Evolutionary conservation across 805 yeast species (phyloP), one percentile per base, ranked within the genome.

Genomic region (Starmera quercuum): DNA sequence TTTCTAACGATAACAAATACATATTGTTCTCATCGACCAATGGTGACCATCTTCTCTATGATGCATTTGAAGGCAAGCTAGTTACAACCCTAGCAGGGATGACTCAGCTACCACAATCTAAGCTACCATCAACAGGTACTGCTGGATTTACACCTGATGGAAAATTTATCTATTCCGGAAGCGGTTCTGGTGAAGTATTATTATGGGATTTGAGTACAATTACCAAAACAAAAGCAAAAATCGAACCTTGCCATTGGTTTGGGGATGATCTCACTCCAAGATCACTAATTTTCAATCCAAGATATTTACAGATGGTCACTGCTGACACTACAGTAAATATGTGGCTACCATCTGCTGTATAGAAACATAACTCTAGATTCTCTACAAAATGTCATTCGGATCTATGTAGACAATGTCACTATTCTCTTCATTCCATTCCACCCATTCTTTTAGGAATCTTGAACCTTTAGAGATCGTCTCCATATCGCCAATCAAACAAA

Each of bases 401-500:
- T 77, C 78, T 4, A 88, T 83, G 47, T 85, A 82, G 39, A 81
- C 59, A 6, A 85, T 56, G 29, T 83, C 90, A 29, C 69, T 76
- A 38, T 73, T 59, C 2, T 75, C 75, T 45, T 78, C 87, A 34
- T 77, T 78, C 78, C 80, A 79, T 6, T 63, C 53, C 7, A 74
- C 73, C 95, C 95, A 85, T 15, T 65, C 55, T 30, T 64, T 62
- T 35, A 87, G 60, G 45, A 73, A 83, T 19, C 51, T 50, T 5
- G 63, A 63, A 8, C 55, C 53, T 25, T 58, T 45, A 21, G 61
- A 55, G 32, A 87, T 52, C 2, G 85, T 71, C 46, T 83, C 95
- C 66, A 83, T 68, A 53, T 92, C 94, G 2, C 97, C 97, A 33
- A 92, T 62, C 1, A 90, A 72, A 49, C 92, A 83, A 6, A 90